A percentile compares a stretch with the other conserved stretches of the same genome.
Conservation (phyloP, 78 protist genomes). For the Anaeramoeba ignava region DNA sequence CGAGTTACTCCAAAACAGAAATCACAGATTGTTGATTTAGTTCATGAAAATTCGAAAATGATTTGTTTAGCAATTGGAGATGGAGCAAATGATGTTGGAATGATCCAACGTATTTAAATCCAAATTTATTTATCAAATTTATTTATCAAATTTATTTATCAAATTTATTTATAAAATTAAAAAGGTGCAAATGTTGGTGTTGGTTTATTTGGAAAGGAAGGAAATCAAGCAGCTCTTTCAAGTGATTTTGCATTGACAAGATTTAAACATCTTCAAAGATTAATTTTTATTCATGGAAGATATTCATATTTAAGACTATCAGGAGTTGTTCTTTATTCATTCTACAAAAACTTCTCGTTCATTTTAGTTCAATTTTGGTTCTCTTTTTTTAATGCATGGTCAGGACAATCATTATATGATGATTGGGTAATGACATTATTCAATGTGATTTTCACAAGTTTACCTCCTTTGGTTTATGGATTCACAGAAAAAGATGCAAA, state of each 20-base stretch:
- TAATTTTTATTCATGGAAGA: constrained; percentile 69
- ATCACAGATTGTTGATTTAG: constrained; percentile 27
- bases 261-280: constrained; percentile 45
- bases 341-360: constrained; percentile 59
- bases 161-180: no score
- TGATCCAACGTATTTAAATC: no score
- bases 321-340: constrained; percentile 44
- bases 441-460: constrained; percentile 47
- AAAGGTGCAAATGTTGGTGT: constrained; percentile 70
- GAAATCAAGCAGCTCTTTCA: constrained; percentile 69
- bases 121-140: no score
- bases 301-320: constrained; percentile 38
- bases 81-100: constrained; percentile 81
- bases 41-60: constrained; percentile 9
- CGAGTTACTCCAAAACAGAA: constrained; percentile 76
- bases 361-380: constrained; percentile 38
- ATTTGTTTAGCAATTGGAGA: constrained; percentile 71
- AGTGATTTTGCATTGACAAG: constrained; percentile 64
- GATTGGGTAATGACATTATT: constrained; percentile 32
- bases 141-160: no score
- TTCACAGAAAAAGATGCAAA: constrained; percentile 12
- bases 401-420: constrained; percentile 51
- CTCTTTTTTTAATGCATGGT: constrained; percentile 25
- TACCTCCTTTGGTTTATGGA: constrained; percentile 32
- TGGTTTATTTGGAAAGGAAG: constrained; percentile 87